These are phyloP conservation scores for Candida oleophila DNA, from an alignment of 805 yeast genomes.

Conservation along the genomic window DNA sequence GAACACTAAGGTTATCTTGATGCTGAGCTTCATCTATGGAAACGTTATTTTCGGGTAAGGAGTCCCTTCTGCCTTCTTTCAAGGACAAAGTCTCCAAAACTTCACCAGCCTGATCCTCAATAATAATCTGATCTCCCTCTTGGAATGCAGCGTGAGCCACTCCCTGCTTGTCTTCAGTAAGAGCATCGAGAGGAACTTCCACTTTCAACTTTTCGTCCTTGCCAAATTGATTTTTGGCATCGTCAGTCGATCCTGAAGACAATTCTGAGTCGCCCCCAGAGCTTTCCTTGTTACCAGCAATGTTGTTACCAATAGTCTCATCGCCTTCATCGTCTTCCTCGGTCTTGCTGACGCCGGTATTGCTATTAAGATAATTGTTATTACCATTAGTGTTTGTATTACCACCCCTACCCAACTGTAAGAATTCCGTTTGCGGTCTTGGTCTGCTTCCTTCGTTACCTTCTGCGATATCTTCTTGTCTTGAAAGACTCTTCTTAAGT, in stretches of 20 bases:
- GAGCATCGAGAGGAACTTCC: not conserved
- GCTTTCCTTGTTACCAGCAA: constrained; percentile 7
- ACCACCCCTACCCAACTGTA: constrained; percentile 35
- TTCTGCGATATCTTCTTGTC: constrained; percentile 16
- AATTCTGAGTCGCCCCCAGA: constrained; percentile 6
- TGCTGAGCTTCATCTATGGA: not conserved
- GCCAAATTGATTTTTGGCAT: not conserved
- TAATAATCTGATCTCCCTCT: constrained; percentile 67
- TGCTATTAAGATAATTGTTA: not conserved
- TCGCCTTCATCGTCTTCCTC: constrained; percentile 10
- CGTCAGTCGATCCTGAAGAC: constrained; percentile 5
- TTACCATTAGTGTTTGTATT: not conserved
- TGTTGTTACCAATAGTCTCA: constrained; percentile 7
- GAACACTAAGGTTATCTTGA: constrained; percentile 29
- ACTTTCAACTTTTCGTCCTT: not conserved
- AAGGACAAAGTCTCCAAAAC: constrained; percentile 55
- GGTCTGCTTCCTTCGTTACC: constrained; percentile 21
- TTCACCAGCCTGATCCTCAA: constrained; percentile 87
- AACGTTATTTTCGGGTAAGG: not conserved
- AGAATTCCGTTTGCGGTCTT: constrained; percentile 39
- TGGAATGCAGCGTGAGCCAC: constrained; percentile 36
- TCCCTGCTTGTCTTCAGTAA: not conserved
- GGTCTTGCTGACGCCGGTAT: constrained; percentile 2
- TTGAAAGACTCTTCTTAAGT: constrained; percentile 31
- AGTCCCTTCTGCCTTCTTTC: constrained; percentile 21